phyloP scores from a whole-genome alignment of 2,329 filamentous ascomycete species.

The Paramyrothecium sp. region DNA sequence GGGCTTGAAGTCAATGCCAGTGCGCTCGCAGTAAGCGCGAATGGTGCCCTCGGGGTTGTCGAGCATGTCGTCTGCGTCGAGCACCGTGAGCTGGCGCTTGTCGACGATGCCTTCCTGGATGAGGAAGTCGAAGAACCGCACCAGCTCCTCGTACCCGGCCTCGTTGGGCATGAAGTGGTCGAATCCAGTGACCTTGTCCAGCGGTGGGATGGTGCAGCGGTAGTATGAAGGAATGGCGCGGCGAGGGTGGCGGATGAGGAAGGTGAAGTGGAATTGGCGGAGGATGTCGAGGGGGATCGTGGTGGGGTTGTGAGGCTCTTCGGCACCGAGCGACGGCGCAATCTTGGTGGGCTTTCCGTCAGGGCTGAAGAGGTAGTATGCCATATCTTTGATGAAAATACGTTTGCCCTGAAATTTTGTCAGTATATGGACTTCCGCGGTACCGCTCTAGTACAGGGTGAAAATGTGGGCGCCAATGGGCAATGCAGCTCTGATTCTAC shows the following conservation, averaged over 20 bases:
- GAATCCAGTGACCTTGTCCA: slow-evolving; percentile 81
- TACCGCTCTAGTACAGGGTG: slow-evolving; percentile 4
- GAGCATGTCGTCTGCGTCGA: slow-evolving; percentile 93
- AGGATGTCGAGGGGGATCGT: slow-evolving; percentile 75
- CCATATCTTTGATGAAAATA: slow-evolving; percentile 97
- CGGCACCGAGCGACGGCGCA: slow-evolving; percentile 73
- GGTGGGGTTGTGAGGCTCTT: slow-evolving; percentile 76
- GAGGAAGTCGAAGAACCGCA: slow-evolving; percentile 84
- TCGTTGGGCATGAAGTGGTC: slow-evolving; percentile 82
- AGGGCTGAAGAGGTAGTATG: slow-evolving; percentile 84
- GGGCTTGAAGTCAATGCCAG: slow-evolving; percentile 72
- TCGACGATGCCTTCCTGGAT: slow-evolving; percentile 68
- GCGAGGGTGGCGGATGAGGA: slow-evolving; percentile 94
- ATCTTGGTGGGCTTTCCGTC: slow-evolving; percentile 65
- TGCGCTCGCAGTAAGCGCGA: slow-evolving; percentile 75
- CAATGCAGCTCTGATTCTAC: neutral
- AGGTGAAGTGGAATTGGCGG: slow-evolving; percentile 86
- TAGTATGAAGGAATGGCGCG: slow-evolving; percentile 90
- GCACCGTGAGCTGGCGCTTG: slow-evolving; percentile 72
- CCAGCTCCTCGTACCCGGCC: slow-evolving; percentile 87
- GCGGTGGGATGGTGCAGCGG: slow-evolving; percentile 87
- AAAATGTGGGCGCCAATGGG: neutral
- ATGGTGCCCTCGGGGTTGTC: slow-evolving; percentile 78
- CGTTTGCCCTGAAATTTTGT: slow-evolving; percentile 69
- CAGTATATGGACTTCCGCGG: slow-evolving; percentile 13